Evolutionary conservation across 129 eudicot species (phyloP).

Genomic region (Cynara cardunculus): DNA sequence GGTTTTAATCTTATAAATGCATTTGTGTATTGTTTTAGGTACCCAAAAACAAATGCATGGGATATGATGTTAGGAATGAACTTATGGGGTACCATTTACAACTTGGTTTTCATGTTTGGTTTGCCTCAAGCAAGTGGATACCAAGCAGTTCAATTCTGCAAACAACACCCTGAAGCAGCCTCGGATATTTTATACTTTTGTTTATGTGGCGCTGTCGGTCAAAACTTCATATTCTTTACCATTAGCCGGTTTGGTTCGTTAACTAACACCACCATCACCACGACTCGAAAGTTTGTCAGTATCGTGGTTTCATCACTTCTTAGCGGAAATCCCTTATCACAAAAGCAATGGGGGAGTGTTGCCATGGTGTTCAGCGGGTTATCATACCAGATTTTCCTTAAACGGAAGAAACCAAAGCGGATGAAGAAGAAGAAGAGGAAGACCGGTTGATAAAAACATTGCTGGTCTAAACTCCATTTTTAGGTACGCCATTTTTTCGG

Average conservation of each 20-base stretch:
- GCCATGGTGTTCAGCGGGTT: conserved; percentile 83
- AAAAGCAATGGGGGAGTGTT: conserved; percentile 90
- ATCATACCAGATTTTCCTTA: conserved; percentile 89
- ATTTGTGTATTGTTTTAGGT: no score
- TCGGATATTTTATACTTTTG: conserved; percentile 88
- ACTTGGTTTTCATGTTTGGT: conserved; percentile 89
- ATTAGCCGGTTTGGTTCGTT: conserved; percentile 94
- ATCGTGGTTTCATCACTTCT: conserved; percentile 89
- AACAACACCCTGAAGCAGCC: conserved; percentile 85
- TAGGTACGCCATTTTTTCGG: neutral
- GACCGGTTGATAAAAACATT: conserved; percentile 14
- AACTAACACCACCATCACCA: conserved; percentile 93
- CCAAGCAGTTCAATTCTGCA: conserved; percentile 83
- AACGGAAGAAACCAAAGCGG: conserved; percentile 57
- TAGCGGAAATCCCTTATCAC: conserved; percentile 87
- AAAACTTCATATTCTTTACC: conserved; percentile 84
- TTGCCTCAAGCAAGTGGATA: conserved; percentile 93
- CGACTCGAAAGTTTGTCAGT: conserved; percentile 96
- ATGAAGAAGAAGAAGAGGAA: conserved; percentile 62
- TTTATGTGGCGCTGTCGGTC: conserved; percentile 95
- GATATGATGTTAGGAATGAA: conserved; percentile 98
- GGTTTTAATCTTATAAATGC: no score
- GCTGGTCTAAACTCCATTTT: neutral
- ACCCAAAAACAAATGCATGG: conserved; percentile 96
- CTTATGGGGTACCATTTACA: conserved; percentile 94